Conservation (phyloP, 345 rosid genomes). For the Carallia brachiata region DNA sequence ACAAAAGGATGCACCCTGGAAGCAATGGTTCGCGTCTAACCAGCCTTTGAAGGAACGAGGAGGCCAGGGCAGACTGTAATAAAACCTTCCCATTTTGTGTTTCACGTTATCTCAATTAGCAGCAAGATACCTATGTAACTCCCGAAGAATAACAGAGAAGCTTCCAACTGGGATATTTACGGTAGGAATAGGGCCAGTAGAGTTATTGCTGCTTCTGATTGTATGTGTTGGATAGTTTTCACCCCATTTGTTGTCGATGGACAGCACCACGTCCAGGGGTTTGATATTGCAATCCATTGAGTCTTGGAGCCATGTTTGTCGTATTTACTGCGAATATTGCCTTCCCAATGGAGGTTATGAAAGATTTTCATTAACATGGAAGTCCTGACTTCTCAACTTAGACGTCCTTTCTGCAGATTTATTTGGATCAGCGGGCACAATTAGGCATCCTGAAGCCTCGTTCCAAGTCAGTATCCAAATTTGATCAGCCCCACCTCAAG, state of each 20-base stretch:
- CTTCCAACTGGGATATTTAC: constrained; percentile 5
- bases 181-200: constrained; percentile 15
- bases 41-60: constrained; percentile 10
- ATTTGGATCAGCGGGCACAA: too few relatives aligned
- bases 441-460: too few relatives aligned
- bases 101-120: not conserved
- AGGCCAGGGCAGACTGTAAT: constrained; percentile 21
- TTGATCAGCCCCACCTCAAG: too few relatives aligned
- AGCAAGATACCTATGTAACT: constrained; percentile 12
- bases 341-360: not conserved
- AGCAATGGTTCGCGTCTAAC: constrained; percentile 66
- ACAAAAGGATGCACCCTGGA: constrained; percentile 93
- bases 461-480: too few relatives aligned
- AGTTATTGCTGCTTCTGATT: constrained; percentile 16
- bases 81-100: not conserved
- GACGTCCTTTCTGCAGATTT: too few relatives aligned
- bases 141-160: constrained; percentile 5
- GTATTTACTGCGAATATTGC: not conserved
- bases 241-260: not conserved
- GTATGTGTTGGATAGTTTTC: not conserved
- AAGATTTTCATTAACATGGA: not conserved
- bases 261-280: not conserved
- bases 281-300: not conserved
- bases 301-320: not conserved
- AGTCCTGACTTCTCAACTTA: too few relatives aligned